Evolutionary conservation across 495 filamentous ascomycete species (phyloP).

Genomic region (Lindgomyces ingoldianus): DNA sequence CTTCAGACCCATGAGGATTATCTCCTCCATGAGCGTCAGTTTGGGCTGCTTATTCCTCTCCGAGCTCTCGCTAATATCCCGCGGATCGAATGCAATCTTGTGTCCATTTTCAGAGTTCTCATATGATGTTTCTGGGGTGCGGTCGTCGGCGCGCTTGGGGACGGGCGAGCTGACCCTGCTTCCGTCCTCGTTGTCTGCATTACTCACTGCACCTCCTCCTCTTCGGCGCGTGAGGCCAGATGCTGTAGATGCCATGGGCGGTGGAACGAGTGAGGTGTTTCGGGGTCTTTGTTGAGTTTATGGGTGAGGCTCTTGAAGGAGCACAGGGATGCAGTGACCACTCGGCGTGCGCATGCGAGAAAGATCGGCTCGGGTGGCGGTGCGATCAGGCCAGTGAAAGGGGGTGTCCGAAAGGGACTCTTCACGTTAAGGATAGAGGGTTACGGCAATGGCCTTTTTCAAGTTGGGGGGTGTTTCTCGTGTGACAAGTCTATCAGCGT

Average conservation of each 20-base stretch:
- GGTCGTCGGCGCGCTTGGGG: constrained; percentile 62
- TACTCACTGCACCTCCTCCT: constrained; percentile 64
- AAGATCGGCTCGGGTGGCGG: constrained; percentile 1
- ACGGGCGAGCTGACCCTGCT: constrained; percentile 71
- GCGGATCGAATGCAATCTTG: constrained; percentile 96
- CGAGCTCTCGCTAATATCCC: constrained; percentile 94
- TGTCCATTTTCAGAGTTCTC: constrained; percentile 93
- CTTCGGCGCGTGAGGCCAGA: constrained; percentile 73
- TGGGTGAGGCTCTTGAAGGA: constrained; percentile 24
- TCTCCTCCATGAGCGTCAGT: constrained; percentile 97
- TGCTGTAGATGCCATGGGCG: constrained; percentile 35
- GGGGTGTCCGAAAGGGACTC: no score
- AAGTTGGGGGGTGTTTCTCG: constrained; percentile 10
- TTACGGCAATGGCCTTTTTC: neutral
- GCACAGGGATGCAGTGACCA: constrained; percentile 23
- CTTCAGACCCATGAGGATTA: constrained; percentile 90
- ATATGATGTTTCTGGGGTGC: constrained; percentile 84
- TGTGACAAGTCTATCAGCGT: constrained; percentile 14
- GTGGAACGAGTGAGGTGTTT: constrained; percentile 25
- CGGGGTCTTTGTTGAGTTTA: constrained; percentile 25
- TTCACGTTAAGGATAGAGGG: constrained; percentile 1
- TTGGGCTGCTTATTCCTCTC: constrained; percentile 98
- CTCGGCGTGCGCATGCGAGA: constrained; percentile 29
- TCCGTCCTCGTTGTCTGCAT: constrained; percentile 57
- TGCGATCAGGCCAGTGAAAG: neutral